Conservation (phyloP, 768 basidiomycete species). For the Dioszegia aurantiaca region DNA sequence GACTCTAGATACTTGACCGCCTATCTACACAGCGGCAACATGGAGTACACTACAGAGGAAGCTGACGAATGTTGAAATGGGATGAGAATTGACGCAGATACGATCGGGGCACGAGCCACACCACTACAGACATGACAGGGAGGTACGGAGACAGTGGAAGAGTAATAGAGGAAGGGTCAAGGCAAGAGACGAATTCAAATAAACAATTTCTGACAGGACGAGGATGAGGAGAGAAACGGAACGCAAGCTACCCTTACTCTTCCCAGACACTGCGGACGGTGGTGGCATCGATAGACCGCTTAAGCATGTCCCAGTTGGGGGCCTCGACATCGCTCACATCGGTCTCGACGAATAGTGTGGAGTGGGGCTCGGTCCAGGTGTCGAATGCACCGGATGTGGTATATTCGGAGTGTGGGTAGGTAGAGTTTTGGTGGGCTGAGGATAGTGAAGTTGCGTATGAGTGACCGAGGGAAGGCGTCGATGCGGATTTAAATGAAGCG, state of each 20-base stretch:
- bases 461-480: neutral
- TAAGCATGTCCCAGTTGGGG: constrained; percentile 9
- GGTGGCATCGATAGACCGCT: constrained; percentile 14
- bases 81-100: no score
- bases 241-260: neutral
- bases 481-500: neutral
- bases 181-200: no score
- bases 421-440: neutral
- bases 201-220: no score
- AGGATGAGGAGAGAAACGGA: neutral
- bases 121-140: neutral
- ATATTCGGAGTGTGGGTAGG: no score
- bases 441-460: constrained; percentile 4
- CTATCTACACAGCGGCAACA: constrained; percentile 17
- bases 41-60: no score
- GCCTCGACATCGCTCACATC: neutral
- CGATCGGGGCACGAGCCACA: no score
- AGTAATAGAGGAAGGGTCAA: neutral
- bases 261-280: constrained; percentile 11
- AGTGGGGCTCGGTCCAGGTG: no score
- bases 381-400: no score
- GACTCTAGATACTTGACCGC: neutral
- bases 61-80: no score
- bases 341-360: neutral
- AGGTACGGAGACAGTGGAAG: neutral